Base-by-base conservation (phyloP, 202 grass and related monocot genomes). In the Musa balbisiana region DNA sequence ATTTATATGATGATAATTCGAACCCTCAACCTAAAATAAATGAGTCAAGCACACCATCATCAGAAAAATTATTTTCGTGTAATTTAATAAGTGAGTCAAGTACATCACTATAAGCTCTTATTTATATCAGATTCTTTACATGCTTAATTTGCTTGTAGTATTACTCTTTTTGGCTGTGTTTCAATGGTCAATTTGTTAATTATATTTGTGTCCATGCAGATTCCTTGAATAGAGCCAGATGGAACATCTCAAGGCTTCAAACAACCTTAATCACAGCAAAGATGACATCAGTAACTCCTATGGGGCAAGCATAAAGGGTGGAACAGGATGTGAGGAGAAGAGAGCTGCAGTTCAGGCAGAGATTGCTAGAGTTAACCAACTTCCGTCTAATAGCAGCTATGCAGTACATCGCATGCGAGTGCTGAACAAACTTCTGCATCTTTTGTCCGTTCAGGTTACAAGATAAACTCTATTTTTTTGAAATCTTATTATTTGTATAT, bases 351-450 rank as follows among this genome's bases (percentile, higher is more conserved):
- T 96, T 72, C 64, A 87, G 73, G 84, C 85, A 0, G 92, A 96
- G 76, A 76, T 88, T 15, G 52, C 49, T 0, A 83, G 85, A 80
- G 83, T 89, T 51, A 90, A 84, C 74, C 83, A 83, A 62, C 89
- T 96, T 11, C 92, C 92, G 68, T 76, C 84, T 52, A 84, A 87
- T 76, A 96, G 87, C 76, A 83, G 74, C 33, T 96, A 92, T n/a
- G 89, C 85, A 0, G 83, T 90, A 22, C 89, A 96, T 72, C 92
- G 92, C 55, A 81, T 85, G 58, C 83, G 89, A 33, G 89, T 96
- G 58, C 80, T 96, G 66, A 92, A 80, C 82, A 96, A 96, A 85
- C 85, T 96, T 66, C 87, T 83, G 8, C 74, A 90, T 68, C 86
- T 96, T 33, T 20, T 96, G 21, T 90, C 85, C 20, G 79, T 90